Evolutionary conservation across 1,284 basidiomycete genomes (phyloP).

Genomic region (Sanguinoderma infundibulare): DNA sequence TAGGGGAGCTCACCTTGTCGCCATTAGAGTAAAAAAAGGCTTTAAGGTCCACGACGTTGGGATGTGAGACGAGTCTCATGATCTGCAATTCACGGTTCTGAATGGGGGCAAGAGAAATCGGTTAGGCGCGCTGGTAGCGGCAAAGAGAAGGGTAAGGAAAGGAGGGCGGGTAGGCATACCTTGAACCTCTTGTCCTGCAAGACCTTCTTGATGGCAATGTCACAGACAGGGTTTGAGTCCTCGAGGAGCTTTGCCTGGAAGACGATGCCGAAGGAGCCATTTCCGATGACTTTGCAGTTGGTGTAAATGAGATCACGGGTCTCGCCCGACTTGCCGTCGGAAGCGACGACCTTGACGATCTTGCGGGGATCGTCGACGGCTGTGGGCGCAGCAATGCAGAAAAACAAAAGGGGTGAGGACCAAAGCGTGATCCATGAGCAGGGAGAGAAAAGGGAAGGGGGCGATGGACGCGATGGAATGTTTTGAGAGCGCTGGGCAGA

Average conservation of each 20-base stretch:
- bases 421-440: constrained; percentile 23
- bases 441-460: constrained; percentile 22
- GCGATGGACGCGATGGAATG: constrained; percentile 30
- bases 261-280: constrained; percentile 98
- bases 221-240: constrained; percentile 67
- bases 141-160: constrained; percentile 6
- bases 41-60: constrained; percentile 97
- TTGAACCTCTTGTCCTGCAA: constrained; percentile 99
- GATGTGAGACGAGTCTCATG: constrained; percentile 97
- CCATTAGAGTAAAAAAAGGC: constrained; percentile 99
- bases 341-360: constrained; percentile 93
- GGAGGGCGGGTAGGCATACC: constrained; percentile 54
- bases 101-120: not conserved
- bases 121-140: not conserved
- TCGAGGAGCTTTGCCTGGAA: constrained; percentile 85
- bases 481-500: constrained; percentile 12
- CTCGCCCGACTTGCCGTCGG: constrained; percentile 92
- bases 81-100: constrained; percentile 99
- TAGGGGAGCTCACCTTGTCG: constrained; percentile 79
- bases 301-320: constrained; percentile 92
- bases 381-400: constrained; percentile 36
- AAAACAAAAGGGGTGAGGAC: constrained; percentile 15
- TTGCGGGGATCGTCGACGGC: constrained; percentile 94
- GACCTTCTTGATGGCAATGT: constrained; percentile 99
- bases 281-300: constrained; percentile 98